Evolutionary conservation across 768 basidiomycete genomes (phyloP), one percentile per base, ranked within the genome.

Genomic region (Sarcodon aspratus): DNA sequence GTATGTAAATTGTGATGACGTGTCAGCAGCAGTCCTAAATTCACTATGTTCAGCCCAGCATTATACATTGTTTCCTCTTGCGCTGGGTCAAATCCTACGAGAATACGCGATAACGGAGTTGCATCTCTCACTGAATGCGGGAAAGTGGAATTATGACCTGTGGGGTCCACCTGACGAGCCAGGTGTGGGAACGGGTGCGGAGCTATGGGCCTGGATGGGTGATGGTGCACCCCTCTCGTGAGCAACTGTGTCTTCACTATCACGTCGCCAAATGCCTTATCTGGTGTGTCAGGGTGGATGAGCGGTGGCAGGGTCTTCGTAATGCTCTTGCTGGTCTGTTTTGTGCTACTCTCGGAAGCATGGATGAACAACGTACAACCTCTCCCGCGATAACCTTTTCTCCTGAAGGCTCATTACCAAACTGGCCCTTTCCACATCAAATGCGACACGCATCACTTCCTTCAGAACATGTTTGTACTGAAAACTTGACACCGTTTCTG

Each of bases 401-500:
- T 18, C 84, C 80, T 10, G 69, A 80, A 54, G 84, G 83, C 31
- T 65, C 68, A 9, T 63, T 82, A 3, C 78, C 78, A 0, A 61
- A 66, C 44, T 71, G 72, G 64, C 63, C 68, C 31, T 54, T 61
- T 9, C 65, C 69, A 11, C 75, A 85, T 50, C 68, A 71, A 42
- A 70, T 91, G 21, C 80, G 82, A 51, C 83, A 93, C 56, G 88
- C 85, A 1, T 77, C 78, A 7, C 74, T 85, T 15, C 85, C 86
- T 7, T 87, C 82, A 3, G 89, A 94, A 60, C 72, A 82, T 55
- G 86, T 97, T n/a, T 99, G 95, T 61, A 98, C 95, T 5, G 96
- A 98, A 61, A 97, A 97, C 59, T 69, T 98, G 8, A 97, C 95
- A 0, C 95, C 96, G 0, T 96, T 98, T 67, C 73, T 97, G 50